These are phyloP conservation scores for Cyclotella kingstonii DNA, from an alignment of 108 stramenopile species.

Conservation along the genomic window DNA sequence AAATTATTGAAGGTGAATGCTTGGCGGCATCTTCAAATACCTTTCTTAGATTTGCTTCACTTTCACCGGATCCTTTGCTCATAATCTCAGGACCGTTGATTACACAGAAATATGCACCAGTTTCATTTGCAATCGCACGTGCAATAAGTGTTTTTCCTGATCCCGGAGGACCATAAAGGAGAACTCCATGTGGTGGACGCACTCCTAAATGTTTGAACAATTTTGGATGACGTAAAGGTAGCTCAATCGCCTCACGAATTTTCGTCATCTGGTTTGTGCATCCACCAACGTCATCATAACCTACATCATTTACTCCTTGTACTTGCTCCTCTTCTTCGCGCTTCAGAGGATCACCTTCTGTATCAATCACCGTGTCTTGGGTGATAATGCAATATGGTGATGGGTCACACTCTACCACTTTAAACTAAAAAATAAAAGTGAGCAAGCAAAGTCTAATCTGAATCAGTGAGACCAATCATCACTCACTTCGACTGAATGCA, in stretches of 20 bases:
- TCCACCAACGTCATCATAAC: slow-evolving; percentile 85
- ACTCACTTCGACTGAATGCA: slow-evolving; percentile 71
- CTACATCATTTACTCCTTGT: slow-evolving; percentile 31
- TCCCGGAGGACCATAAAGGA: slow-evolving; percentile 77
- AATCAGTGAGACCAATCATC: too few species aligned
- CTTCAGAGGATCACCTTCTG: slow-evolving; percentile 76
- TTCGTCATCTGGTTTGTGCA: slow-evolving; percentile 59
- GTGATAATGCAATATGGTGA: slow-evolving; percentile 72
- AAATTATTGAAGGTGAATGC: slow-evolving; percentile 92
- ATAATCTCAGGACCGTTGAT: slow-evolving; percentile 97
- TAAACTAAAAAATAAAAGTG: slow-evolving; percentile 30
- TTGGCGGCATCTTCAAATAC: slow-evolving; percentile 88
- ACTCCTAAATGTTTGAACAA: slow-evolving; percentile 73
- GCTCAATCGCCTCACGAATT: slow-evolving; percentile 87
- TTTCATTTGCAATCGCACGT: slow-evolving; percentile 90
- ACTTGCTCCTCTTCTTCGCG: slow-evolving; percentile 68
- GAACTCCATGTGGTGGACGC: slow-evolving; percentile 62
- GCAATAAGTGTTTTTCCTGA: slow-evolving; percentile 91
- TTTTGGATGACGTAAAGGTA: slow-evolving; percentile 73
- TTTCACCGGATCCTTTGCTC: slow-evolving; percentile 90
- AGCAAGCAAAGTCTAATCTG: neutral
- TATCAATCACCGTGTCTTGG: slow-evolving; percentile 83
- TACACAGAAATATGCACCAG: slow-evolving; percentile 89
- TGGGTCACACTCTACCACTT: slow-evolving; percentile 81
- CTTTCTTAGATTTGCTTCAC: slow-evolving; percentile 79